These are phyloP conservation scores for Beauveria sp. DNA, from an alignment of 2,329 filamentous ascomycete genomes.

Conservation along the genomic window DNA sequence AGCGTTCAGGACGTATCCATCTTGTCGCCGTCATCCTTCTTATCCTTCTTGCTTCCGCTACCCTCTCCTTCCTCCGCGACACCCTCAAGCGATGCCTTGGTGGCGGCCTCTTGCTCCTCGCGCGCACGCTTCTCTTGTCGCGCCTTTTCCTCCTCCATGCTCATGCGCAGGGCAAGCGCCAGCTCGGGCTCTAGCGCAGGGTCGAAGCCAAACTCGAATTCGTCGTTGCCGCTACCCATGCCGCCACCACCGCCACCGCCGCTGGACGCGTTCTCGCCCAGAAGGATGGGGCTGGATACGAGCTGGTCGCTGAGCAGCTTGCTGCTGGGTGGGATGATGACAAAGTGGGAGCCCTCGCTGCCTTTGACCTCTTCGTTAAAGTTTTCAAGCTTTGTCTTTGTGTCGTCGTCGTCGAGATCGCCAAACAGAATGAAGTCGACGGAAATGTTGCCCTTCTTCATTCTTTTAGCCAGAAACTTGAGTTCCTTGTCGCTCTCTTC, in stretches of 20 bases:
- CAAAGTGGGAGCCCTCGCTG: slow-evolving; percentile 83
- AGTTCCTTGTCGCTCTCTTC: slow-evolving; percentile 84
- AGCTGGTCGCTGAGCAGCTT: slow-evolving; percentile 91
- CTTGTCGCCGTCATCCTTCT: slow-evolving; percentile 55
- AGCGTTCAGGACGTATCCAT: slow-evolving; percentile 74
- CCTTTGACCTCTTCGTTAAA: slow-evolving; percentile 93
- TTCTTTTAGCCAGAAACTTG: slow-evolving; percentile 85
- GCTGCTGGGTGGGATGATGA: slow-evolving; percentile 81
- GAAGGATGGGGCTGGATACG: slow-evolving; percentile 79
- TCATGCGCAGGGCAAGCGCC: slow-evolving; percentile 90
- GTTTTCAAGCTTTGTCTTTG: slow-evolving; percentile 82
- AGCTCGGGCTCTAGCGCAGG: slow-evolving; percentile 88
- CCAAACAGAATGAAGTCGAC: slow-evolving; percentile 95
- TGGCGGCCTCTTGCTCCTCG: slow-evolving; percentile 63
- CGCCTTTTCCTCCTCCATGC: slow-evolving; percentile 95
- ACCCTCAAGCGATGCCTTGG: slow-evolving; percentile 69
- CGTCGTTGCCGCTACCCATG: slow-evolving; percentile 56
- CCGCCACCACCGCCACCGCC: slow-evolving; percentile 48
- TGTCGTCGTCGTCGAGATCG: slow-evolving; percentile 82
- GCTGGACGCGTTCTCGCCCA: slow-evolving; percentile 62
- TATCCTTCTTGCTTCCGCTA: slow-evolving; percentile 40
- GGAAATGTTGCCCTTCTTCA: slow-evolving; percentile 95
- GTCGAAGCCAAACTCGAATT: slow-evolving; percentile 72
- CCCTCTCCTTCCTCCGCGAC: slow-evolving; percentile 75
- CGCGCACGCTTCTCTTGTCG: slow-evolving; percentile 79